These are phyloP conservation scores for Antrodiella citrinella DNA, from an alignment of 768 basidiomycete genomes.

Conservation along the genomic window DNA sequence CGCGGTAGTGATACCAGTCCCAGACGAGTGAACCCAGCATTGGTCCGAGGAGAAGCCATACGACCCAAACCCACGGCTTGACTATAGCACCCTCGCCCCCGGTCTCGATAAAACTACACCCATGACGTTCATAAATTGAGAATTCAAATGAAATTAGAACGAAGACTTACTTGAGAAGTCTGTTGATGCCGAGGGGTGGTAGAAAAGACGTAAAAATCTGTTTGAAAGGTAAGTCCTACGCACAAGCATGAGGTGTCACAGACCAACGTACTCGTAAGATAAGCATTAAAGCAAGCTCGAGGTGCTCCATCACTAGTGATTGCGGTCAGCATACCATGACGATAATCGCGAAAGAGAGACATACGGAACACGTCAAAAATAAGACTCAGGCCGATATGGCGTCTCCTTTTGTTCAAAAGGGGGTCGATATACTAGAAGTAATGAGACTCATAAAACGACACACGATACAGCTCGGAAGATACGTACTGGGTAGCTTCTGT, in stretches of 20 bases:
- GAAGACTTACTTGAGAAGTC: slow-evolving; percentile 18
- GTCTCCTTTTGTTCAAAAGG: slow-evolving; percentile 1
- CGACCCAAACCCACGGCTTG: slow-evolving; percentile 65
- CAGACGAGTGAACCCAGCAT: slow-evolving; percentile 34
- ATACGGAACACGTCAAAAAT: not conserved
- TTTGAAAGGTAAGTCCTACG: not conserved
- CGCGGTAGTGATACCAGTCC: slow-evolving; percentile 41
- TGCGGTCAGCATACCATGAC: no score
- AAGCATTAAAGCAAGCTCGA: not conserved
- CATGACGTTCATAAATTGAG: slow-evolving; percentile 23
- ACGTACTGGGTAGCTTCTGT: slow-evolving; percentile 15
- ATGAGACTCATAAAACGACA: not conserved
- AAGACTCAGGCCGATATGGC: not conserved
- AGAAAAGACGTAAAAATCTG: slow-evolving; percentile 11
- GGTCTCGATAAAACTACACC: slow-evolving; percentile 52
- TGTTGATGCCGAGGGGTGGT: slow-evolving; percentile 24
- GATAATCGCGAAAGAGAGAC: no score
- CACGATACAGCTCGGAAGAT: not conserved
- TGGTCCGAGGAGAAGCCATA: slow-evolving; percentile 42
- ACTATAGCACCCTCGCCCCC: slow-evolving; percentile 39
- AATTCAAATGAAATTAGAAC: slow-evolving; percentile 21
- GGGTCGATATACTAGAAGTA: slow-evolving; percentile 26
- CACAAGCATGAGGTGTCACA: no score
- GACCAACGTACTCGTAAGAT: not conserved
- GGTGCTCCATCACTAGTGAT: no score